A percentile compares a stretch with the other conserved stretches of the same genome.
phyloP scores from a whole-genome alignment of 2,329 filamentous ascomycete genomes.

The Colletotrichum sp. region DNA sequence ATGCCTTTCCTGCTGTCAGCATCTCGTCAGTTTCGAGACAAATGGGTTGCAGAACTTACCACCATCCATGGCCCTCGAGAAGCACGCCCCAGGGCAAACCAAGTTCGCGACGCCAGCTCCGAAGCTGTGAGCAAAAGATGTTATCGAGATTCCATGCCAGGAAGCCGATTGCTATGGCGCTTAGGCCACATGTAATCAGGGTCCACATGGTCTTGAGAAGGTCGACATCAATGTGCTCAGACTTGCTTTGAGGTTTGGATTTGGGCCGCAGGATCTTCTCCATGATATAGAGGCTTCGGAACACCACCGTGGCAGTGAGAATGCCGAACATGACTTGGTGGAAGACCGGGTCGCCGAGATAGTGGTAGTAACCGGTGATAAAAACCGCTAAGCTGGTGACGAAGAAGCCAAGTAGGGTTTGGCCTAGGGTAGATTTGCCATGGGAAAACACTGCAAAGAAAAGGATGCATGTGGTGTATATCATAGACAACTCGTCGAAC shows the following conservation, averaged over 20 bases:
- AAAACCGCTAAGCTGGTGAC: background rate
- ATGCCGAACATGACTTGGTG: background rate
- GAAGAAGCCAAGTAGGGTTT: background rate
- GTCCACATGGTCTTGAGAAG: conserved; percentile 70
- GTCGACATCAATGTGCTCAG: conserved; percentile 27
- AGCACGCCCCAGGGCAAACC: background rate
- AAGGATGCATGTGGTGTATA: conserved; percentile 62
- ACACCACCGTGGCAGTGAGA: background rate
- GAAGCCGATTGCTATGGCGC: background rate
- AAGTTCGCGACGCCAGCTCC: background rate
- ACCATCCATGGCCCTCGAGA: background rate
- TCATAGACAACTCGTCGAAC: conserved; percentile 63
- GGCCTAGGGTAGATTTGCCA: conserved; percentile 41
- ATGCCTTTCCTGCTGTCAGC: background rate
- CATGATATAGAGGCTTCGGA: background rate
- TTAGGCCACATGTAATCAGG: conserved; percentile 62
- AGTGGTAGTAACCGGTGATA: background rate
- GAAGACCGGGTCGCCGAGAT: background rate
- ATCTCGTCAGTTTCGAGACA: background rate
- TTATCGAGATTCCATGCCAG: background rate
- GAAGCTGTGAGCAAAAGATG: background rate
- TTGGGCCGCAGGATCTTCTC: background rate
- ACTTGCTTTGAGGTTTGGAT: conserved; percentile 18
- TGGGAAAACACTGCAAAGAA: conserved; percentile 74
- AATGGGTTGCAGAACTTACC: background rate